Evolutionary conservation across 441 rosid genomes (phyloP).

Genomic region (Isatis lusitanica): DNA sequence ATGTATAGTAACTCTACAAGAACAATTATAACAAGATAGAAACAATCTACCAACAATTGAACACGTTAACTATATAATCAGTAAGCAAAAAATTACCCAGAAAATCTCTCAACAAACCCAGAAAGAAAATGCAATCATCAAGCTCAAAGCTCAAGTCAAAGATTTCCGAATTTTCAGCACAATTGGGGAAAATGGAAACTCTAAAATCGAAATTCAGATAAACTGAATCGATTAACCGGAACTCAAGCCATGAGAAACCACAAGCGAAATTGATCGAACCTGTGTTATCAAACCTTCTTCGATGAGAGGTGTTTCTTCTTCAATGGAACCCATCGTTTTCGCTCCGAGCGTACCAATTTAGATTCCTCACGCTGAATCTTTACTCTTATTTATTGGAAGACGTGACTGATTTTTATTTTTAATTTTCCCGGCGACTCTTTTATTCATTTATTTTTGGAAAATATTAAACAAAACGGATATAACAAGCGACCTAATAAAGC

Average conservation of each 20-base stretch:
- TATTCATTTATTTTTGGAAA: background rate
- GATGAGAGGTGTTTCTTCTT: constrained; percentile 38
- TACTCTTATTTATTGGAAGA: background rate
- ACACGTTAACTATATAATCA: too few relatives aligned
- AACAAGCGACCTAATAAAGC: background rate
- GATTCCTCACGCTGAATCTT: constrained; percentile 19
- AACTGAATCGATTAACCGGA: background rate
- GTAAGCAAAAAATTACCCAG: too few relatives aligned
- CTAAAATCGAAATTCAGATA: background rate
- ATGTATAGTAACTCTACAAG: background rate
- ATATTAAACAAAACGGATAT: background rate
- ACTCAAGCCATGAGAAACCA: background rate
- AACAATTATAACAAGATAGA: background rate
- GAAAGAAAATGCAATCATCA: background rate
- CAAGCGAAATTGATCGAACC: constrained; percentile 13
- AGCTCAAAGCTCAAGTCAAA: background rate
- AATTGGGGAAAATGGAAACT: background rate
- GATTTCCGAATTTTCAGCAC: background rate
- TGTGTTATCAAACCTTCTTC: constrained; percentile 33
- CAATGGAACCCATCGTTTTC: constrained; percentile 39
- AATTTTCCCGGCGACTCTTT: constrained; percentile 11
- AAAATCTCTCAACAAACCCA: too few relatives aligned
- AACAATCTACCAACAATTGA: background rate
- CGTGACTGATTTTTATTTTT: constrained; percentile 17
- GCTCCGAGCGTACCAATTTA: constrained; percentile 4